Evolutionary conservation across 768 basidiomycete genomes (phyloP), one percentile per base, ranked within the genome.

Genomic region (Mycena amicta): DNA sequence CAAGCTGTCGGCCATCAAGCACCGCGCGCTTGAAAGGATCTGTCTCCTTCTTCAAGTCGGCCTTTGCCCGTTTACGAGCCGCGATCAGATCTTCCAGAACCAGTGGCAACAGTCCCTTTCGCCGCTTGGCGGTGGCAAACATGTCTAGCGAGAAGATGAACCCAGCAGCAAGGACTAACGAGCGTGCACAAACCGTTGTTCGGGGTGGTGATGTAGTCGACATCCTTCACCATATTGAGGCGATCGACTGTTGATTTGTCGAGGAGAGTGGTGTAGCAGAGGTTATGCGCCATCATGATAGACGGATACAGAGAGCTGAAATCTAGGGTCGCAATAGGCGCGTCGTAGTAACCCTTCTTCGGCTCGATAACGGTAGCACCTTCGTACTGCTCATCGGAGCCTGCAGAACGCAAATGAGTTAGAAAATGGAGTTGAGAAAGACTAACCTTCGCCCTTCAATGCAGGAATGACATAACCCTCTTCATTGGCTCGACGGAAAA

Each of bases 201-300:
- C 0, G 97, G 97, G 1, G 97, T 98, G 67, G 90, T 86, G 55
- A 92, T 88, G 68, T 97, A 99, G 72, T 99, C 96, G 5, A 87
- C 80, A 61, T 92, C 93, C 69, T 90, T 93, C 30, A 85, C 83
- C 20, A 98, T 80, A 6, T 80, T 75, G 15, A 98, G 76, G 20
- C 90, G 83, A 20, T 93, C 89, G 13, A 96, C 88, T 0, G 89
- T 90, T 4, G 57, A 43, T 70, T 86, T 90, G 61, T 97, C 92
- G 33, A 98, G 72, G n/a, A 98, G 79, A 0, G 97, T 98, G 0
- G 97, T 98, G 69, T 98, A 99, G 72, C 97, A 99, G 1, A 99
- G 77, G 70, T 99, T 99, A 74, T 99, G 97, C 2, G 96, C 97
- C 95, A 98, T 98, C 97, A 99, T 99, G 75, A 99, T 98, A 0